Percentiles rank a stretch among this genome's conserved stretches.
Conservation (phyloP, 2,329 filamentous ascomycete species). For the Fusarium floridanum region DNA sequence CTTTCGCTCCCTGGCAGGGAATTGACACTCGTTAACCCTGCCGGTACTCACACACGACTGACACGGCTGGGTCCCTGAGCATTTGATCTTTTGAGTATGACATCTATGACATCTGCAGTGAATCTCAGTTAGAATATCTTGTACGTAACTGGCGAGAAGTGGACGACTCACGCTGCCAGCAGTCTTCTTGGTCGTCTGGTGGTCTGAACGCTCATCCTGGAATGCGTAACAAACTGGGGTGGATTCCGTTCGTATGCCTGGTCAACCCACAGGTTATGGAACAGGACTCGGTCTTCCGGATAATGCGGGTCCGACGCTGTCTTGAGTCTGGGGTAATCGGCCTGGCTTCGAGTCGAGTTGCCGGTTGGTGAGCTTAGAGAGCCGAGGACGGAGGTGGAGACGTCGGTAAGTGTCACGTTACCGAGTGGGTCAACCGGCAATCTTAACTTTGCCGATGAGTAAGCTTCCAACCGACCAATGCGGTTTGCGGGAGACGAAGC, state of each 20-base stretch:
- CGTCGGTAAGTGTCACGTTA: conserved; percentile 22
- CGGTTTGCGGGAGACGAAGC: neutral
- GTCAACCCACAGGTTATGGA: conserved; percentile 26
- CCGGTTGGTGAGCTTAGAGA: conserved; percentile 11
- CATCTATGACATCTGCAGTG: conserved; percentile 54
- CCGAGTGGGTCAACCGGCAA: conserved; percentile 20
- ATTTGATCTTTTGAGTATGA: conserved; percentile 61
- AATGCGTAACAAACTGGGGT: conserved; percentile 2
- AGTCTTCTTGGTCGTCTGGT: conserved; percentile 42
- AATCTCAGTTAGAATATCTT: conserved; percentile 6
- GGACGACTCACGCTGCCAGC: conserved; percentile 41
- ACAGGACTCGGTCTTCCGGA: conserved; percentile 11
- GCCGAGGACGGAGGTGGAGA: conserved; percentile 22
- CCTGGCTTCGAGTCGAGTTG: conserved; percentile 13
- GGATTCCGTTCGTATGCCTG: conserved; percentile 5
- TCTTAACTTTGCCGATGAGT: conserved; percentile 26
- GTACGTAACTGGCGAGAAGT: neutral
- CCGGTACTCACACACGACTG: conserved; percentile 54
- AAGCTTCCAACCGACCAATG: conserved; percentile 13
- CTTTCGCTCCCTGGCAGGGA: conserved; percentile 57
- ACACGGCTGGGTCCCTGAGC: conserved; percentile 59
- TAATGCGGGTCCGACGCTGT: conserved; percentile 25
- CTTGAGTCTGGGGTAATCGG: conserved; percentile 34
- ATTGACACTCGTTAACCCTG: conserved; percentile 54
- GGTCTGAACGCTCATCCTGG: conserved; percentile 31